Evolutionary conservation across 2,329 filamentous ascomycete genomes (phyloP).

Genomic region (Nemania abortiva): DNA sequence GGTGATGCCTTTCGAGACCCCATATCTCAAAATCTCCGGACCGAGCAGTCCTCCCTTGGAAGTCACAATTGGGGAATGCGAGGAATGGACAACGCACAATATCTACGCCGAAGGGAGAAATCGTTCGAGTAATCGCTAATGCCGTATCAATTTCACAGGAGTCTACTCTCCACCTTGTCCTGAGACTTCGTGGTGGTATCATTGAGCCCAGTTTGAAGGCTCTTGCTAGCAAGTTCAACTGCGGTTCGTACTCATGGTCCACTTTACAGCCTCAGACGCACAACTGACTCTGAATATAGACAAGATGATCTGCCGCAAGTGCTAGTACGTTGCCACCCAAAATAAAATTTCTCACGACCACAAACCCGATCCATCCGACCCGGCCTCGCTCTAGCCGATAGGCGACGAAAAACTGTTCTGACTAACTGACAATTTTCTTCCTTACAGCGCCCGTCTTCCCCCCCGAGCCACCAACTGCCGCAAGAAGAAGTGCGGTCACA

Average conservation of each 20-base stretch:
- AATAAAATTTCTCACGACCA: background rate
- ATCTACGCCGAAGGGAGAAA: no score
- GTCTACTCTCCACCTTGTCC: conserved; percentile 97
- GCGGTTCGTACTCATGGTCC: conserved; percentile 62
- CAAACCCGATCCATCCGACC: background rate
- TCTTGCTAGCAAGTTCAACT: conserved; percentile 99
- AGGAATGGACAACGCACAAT: background rate
- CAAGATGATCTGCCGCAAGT: conserved; percentile 99
- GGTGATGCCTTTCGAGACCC: conserved; percentile 50
- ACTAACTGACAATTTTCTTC: conserved; percentile 20
- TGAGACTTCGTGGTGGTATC: conserved; percentile 99
- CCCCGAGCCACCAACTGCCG: conserved; percentile 96
- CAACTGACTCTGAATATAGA: conserved; percentile 54
- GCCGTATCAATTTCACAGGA: conserved; percentile 67
- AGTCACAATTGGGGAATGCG: background rate
- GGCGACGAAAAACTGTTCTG: background rate
- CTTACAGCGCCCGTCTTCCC: conserved; percentile 37
- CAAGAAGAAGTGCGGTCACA: conserved; percentile 99
- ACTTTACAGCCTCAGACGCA: background rate
- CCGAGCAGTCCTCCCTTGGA: background rate
- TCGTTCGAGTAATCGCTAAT: conserved; percentile 16
- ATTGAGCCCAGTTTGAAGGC: conserved; percentile 99
- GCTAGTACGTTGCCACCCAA: conserved; percentile 79
- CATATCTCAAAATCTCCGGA: background rate
- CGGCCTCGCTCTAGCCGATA: background rate